Evolutionary conservation across 2,329 filamentous ascomycete genomes (phyloP).

Genomic region (Colletotrichum musae): DNA sequence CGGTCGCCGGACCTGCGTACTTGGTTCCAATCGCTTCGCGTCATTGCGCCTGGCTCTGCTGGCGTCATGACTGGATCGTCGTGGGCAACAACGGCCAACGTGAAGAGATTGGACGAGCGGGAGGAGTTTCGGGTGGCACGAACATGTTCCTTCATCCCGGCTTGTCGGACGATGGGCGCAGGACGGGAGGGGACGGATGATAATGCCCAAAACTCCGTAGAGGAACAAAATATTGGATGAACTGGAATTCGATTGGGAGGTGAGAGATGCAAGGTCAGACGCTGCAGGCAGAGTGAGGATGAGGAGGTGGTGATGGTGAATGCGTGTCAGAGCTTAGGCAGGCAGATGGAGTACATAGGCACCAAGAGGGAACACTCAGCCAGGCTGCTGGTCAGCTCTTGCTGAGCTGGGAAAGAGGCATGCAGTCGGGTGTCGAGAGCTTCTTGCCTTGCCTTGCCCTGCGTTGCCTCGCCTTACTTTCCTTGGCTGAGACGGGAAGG

Average conservation of each 20-base stretch:
- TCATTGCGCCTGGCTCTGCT: slow-evolving; percentile 18
- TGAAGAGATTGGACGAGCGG: neutral
- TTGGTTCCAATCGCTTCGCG: slow-evolving; percentile 20
- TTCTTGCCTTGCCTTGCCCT: slow-evolving; percentile 1
- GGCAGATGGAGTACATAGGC: no score
- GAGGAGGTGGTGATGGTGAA: neutral
- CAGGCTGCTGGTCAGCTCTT: slow-evolving; percentile 1
- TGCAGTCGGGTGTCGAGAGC: no score
- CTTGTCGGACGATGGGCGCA: slow-evolving; percentile 16
- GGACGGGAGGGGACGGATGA: neutral
- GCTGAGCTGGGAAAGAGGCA: neutral
- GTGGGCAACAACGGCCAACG: neutral
- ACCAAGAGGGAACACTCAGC: neutral
- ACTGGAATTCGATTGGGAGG: slow-evolving; percentile 6
- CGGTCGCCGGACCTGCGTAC: neutral
- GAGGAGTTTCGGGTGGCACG: neutral
- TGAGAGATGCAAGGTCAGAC: neutral
- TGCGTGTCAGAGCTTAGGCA: slow-evolving; percentile 19
- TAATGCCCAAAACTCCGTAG: neutral
- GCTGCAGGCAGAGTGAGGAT: neutral
- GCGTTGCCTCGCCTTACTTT: slow-evolving; percentile 3
- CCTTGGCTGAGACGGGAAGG: neutral
- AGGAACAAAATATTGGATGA: slow-evolving; percentile 9
- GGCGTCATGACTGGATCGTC: slow-evolving; percentile 3
- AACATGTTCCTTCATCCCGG: slow-evolving; percentile 20